Conservation (phyloP, 83 land plant genomes). For the Isoetes engelmannii region DNA sequence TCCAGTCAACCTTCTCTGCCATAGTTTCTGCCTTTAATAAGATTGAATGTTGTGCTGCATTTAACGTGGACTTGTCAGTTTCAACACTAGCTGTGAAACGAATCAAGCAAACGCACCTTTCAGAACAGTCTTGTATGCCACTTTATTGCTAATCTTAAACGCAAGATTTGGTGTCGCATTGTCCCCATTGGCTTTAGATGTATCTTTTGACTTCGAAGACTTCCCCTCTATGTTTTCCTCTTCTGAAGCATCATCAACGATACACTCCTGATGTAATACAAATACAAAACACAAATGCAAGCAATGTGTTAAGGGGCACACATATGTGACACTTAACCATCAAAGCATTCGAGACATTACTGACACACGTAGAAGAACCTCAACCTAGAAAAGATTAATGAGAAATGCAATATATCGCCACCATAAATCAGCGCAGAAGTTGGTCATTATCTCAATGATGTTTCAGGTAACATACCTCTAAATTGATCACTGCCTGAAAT, state of each 20-base stretch:
- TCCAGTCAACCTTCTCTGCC: conserved; percentile 79
- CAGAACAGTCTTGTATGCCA: conserved; percentile 82
- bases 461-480: conserved; percentile 57
- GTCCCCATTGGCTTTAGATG: conserved; percentile 6
- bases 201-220: conserved; percentile 1
- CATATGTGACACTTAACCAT: not conserved
- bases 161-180: conserved; percentile 37
- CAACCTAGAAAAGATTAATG: not conserved
- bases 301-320: not conserved
- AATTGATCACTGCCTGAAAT: conserved; percentile 81
- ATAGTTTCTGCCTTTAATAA: conserved; percentile 80
- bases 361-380: not conserved
- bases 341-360: not conserved
- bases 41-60: conserved; percentile 74
- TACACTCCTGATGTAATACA: conserved; percentile 25
- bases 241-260: conserved; percentile 21
- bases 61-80: not conserved
- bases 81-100: not conserved
- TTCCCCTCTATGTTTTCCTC: conserved; percentile 36
- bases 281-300: too few relatives aligned
- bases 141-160: conserved; percentile 76
- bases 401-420: not conserved
- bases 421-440: not conserved
- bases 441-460: not conserved
- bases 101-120: conserved; percentile 51